These are phyloP conservation scores for Colletotrichum godetiae DNA, from an alignment of 2,329 filamentous ascomycete genomes.

Conservation along the genomic window DNA sequence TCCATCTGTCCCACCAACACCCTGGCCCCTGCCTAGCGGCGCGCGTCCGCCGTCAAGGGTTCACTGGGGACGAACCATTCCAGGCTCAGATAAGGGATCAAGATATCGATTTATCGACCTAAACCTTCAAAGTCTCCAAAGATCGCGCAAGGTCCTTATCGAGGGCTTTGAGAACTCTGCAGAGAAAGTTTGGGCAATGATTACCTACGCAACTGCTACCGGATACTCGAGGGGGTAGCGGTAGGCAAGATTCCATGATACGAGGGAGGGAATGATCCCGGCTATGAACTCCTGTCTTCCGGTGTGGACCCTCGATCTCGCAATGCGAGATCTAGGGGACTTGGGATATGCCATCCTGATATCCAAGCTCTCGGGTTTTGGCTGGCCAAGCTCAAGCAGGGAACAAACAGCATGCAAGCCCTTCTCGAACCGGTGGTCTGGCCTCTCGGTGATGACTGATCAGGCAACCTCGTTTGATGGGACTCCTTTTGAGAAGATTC, in stretches of 20 bases:
- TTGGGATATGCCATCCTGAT: not conserved
- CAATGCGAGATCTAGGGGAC: not conserved
- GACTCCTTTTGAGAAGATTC: too few species aligned
- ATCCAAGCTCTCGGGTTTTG: not conserved
- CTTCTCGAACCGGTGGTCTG: not conserved
- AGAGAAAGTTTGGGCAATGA: not conserved
- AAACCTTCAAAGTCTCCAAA: not conserved
- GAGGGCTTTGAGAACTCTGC: too few species aligned
- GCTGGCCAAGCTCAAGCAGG: not conserved
- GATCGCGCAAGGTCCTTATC: not conserved
- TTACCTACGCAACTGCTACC: too few species aligned
- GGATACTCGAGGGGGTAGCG: too few species aligned
- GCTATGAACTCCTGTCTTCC: not conserved
- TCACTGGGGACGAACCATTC: not conserved
- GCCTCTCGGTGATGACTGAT: too few species aligned
- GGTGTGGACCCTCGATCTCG: not conserved
- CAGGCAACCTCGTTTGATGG: too few species aligned
- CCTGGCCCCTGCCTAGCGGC: not conserved
- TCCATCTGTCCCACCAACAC: not conserved
- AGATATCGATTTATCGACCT: not conserved
- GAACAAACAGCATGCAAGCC: not conserved
- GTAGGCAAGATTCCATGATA: too few species aligned
- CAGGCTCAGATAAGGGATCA: too few species aligned
- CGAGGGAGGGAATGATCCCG: too few species aligned
- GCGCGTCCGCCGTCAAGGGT: not conserved